phyloP scores from a whole-genome alignment of 371 early-diverging fungal genomes.

The Capillidium heterosporum region DNA sequence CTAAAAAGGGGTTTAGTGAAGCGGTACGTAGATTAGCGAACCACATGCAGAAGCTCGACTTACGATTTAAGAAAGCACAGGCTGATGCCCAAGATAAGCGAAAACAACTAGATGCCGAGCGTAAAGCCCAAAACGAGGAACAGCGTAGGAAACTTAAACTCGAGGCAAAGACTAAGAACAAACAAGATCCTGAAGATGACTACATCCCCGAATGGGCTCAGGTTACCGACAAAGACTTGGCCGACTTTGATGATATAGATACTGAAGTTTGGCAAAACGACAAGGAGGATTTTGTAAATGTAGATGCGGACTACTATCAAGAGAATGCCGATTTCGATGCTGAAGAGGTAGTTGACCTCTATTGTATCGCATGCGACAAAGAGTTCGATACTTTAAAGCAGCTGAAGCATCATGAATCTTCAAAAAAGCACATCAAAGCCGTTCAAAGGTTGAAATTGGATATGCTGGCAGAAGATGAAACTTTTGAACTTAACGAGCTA shows the following conservation, averaged over 20 bases:
- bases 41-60: constrained; percentile 58
- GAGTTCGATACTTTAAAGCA: constrained; percentile 54
- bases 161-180: constrained; percentile 24
- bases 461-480: constrained; percentile 24
- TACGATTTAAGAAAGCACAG: constrained; percentile 36
- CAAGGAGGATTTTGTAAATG: constrained; percentile 5
- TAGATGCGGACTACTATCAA: constrained; percentile 8
- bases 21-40: constrained; percentile 39
- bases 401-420: constrained; percentile 52
- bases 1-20: constrained; percentile 68
- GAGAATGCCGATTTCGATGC: constrained; percentile 10
- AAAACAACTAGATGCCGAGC: constrained; percentile 13
- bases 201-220: constrained; percentile 44
- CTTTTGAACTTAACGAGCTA: too few relatives aligned
- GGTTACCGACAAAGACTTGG: constrained; percentile 13
- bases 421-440: constrained; percentile 52
- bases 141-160: constrained; percentile 12
- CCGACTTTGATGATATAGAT: constrained; percentile 13
- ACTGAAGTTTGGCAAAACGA: constrained; percentile 19
- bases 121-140: constrained; percentile 24
- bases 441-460: constrained; percentile 39
- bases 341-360: constrained; percentile 24
- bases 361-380: constrained; percentile 70
- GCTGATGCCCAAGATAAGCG: background rate
- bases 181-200: constrained; percentile 19